Evolutionary conservation across 2,329 filamentous ascomycete species (phyloP).

Genomic region (Fusarium torulosum): DNA sequence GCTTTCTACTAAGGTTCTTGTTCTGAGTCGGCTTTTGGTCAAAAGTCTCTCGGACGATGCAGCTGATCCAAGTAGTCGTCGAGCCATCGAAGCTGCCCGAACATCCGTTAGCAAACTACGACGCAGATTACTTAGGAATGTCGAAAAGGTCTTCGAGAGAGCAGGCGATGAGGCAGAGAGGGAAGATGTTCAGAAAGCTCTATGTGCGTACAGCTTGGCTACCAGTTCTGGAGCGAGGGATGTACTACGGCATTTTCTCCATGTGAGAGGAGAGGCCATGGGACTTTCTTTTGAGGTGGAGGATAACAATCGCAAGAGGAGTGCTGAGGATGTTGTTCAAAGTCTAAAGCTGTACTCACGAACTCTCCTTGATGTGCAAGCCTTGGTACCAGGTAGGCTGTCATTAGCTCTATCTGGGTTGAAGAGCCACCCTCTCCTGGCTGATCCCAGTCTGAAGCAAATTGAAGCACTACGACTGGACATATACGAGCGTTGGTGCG

Average conservation of each 20-base stretch:
- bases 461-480: constrained; percentile 82
- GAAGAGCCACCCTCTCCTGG: constrained; percentile 77
- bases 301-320: constrained; percentile 57
- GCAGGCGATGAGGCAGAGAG: constrained; percentile 65
- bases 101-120: constrained; percentile 73
- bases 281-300: constrained; percentile 68
- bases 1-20: constrained; percentile 76
- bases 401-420: constrained; percentile 76
- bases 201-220: constrained; percentile 85
- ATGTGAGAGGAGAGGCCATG: constrained; percentile 78
- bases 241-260: constrained; percentile 81
- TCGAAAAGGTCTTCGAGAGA: constrained; percentile 76
- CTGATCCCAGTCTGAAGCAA: constrained; percentile 74
- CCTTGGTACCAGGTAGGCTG: constrained; percentile 78
- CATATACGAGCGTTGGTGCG: constrained; percentile 82
- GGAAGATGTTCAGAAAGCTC: constrained; percentile 74
- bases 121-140: constrained; percentile 72
- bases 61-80: constrained; percentile 51
- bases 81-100: constrained; percentile 69
- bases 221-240: constrained; percentile 85
- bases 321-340: constrained; percentile 66
- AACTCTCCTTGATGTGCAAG: constrained; percentile 82
- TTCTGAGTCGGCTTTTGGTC: constrained; percentile 79
- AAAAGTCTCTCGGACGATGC: constrained; percentile 74
- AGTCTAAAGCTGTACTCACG: constrained; percentile 79